Evolutionary conservation across 257 asterid species (phyloP), one percentile per base, ranked within the genome.

Genomic region (Solanum boliviense): DNA sequence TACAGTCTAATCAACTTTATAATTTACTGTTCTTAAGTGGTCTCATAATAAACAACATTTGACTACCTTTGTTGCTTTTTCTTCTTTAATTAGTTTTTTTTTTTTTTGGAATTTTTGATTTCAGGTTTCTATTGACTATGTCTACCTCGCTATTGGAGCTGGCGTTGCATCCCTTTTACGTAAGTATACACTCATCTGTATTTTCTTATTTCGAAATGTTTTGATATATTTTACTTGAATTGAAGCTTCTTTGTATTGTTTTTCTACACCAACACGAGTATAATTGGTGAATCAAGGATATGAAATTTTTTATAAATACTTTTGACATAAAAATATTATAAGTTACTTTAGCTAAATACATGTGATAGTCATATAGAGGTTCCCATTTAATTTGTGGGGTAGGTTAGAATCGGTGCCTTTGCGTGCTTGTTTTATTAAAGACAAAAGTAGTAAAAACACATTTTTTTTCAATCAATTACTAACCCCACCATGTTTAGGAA

Each of bases 141-240:
- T 94, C 81, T 94, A 93, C 93, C 91, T 95, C 85, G 98, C 94
- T 15, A 79, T 95, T 65, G 95, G 92, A 3, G 86, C 95, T 52
- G 98, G 96, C 82, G 23, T 88, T 70, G 92, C 94, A 75, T 89
- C 98, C 46, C 88, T 93, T 89, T 88, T 95, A 52, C 96, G 98
- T 95, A 87, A 92, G 98, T 92, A 18, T n/a, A 13, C 13, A 16
- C 52, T 6, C 21, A 72, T 31, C 2, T 71, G 3, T 16, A 71
- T 11, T 71, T 71, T 68, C 4, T 62, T 13, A 31, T 71, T 31
- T 16, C 2, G 1, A 31, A 71, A 0, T 29, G 1, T 15, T 71
- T 71, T 31, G 13, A 31, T 71, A 71, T 71, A 2, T 4, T 16
- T 70, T 70, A 29, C 0, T 15, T 15, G 76, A 70, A 4, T 70